Evolutionary conservation across 768 basidiomycete species (phyloP), one percentile per base, ranked within the genome.

Genomic region (Tylopilus sp.): DNA sequence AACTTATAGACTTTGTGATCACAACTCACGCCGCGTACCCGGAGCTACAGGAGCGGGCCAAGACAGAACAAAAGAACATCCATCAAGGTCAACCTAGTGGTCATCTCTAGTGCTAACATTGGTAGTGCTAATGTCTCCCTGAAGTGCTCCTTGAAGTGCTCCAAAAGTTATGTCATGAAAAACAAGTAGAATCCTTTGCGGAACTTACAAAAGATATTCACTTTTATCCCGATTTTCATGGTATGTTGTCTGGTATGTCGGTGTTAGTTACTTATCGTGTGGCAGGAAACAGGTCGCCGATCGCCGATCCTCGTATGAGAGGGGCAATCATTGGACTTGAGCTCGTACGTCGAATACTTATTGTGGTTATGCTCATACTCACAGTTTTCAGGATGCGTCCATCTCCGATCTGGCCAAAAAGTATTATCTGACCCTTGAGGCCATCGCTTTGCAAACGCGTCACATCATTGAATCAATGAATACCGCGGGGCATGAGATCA

Each of bases 381-480:
- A 56, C 16, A 14, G 4, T 26, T 31, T 34, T 46, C 59, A 87
- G 85, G 89, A 93, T 64, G 75, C 79, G 57, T 78, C 81, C 31
- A 74, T 97, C 31, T 66, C 75, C 46, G 94, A 97, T 69, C 85
- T 99, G 50, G 91, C 95, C 12, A 82, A 84, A 55, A 92, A 90
- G 66, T 98, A 96, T 74, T 85, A 92, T 63, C 82, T 92, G 50
- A 88, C 94, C 0, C 83, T 98, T 42, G 91, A 97, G 73, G 84
- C 93, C 19, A 95, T 99, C 69, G 89, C 93, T 16, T 82, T 97
- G 22, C 95, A 98, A 70, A 97, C 93, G 28, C 80, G 90, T 12
- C 94, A 97, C 70, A 98, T 99, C 69, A 76, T 98, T 54, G 90
- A 94, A 63, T 81, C 83, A 55, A 87, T 98, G 78, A 96, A 98